These are phyloP conservation scores for Aspergillus sparsus DNA, from an alignment of 495 filamentous ascomycete genomes.

Conservation along the genomic window DNA sequence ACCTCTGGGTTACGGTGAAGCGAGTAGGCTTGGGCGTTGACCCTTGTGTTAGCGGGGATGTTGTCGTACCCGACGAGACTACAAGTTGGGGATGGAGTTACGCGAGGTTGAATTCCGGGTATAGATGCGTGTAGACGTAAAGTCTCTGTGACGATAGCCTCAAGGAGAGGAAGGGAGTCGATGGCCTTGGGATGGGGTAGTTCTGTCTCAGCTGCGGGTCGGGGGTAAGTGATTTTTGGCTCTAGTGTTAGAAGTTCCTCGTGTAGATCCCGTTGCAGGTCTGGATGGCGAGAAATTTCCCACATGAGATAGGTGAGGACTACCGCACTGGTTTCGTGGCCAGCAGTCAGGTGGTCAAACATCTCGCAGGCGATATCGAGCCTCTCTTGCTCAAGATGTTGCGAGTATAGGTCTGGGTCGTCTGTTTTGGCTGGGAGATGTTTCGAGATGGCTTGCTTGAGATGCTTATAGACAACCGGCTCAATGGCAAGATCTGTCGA, in stretches of 20 bases:
- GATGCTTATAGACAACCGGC: constrained; percentile 50
- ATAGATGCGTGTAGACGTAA: constrained; percentile 73
- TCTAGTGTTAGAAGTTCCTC: constrained; percentile 60
- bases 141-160: constrained; percentile 75
- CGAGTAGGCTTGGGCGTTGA: constrained; percentile 70
- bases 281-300: constrained; percentile 60
- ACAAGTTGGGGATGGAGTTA: constrained; percentile 58
- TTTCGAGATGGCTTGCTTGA: constrained; percentile 45
- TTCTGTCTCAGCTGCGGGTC: constrained; percentile 16
- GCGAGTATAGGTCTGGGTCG: constrained; percentile 17
- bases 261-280: constrained; percentile 59
- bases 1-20: constrained; percentile 66
- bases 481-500: constrained; percentile 38
- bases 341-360: constrained; percentile 74
- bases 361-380: constrained; percentile 68
- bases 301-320: constrained; percentile 70
- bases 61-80: constrained; percentile 53
- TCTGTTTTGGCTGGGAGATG: constrained; percentile 29
- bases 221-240: constrained; percentile 34
- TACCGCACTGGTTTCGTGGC: constrained; percentile 77
- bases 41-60: constrained; percentile 65
- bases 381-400: constrained; percentile 31
- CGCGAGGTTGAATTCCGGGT: constrained; percentile 73
- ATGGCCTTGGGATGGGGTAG: constrained; percentile 63
- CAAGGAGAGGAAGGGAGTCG: constrained; percentile 69